Conservation (phyloP, 2,329 filamentous ascomycete species). For the Dactylellina haptotyla region DNA sequence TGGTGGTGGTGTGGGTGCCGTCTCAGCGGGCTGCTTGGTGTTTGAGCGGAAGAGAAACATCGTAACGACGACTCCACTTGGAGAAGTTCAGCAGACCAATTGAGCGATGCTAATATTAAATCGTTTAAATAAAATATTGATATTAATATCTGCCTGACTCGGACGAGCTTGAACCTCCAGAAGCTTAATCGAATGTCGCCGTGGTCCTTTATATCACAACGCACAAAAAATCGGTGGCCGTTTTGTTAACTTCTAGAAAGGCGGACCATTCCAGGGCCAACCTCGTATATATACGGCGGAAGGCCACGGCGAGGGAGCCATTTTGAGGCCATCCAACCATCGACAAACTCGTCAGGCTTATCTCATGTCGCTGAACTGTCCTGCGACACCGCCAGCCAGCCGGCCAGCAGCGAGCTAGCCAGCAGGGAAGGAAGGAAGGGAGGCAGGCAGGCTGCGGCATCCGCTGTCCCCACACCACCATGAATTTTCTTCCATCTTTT, state of each 20-base stretch:
- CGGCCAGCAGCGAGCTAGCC: too few species aligned
- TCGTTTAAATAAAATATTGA: too few species aligned
- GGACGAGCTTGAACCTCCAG: constrained; percentile 19
- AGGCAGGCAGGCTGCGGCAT: constrained; percentile 22
- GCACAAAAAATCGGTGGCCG: constrained; percentile 28
- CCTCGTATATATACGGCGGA: constrained; percentile 44
- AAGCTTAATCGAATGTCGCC: constrained; percentile 17
- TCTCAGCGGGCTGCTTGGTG: constrained; percentile 22
- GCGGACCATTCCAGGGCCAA: constrained; percentile 44
- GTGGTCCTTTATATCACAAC: constrained; percentile 28
- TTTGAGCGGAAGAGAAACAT: constrained; percentile 50
- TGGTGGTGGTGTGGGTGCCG: constrained; percentile 17
- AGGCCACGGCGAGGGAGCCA: not conserved
- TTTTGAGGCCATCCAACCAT: constrained; percentile 24
- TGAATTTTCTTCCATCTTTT: constrained; percentile 10
- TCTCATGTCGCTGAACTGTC: constrained; percentile 47
- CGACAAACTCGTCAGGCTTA: constrained; percentile 45
- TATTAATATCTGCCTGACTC: constrained; percentile 11
- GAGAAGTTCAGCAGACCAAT: not conserved
- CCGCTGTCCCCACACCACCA: constrained; percentile 44
- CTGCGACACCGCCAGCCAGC: constrained; percentile 16
- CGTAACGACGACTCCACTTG: constrained; percentile 14
- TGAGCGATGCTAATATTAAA: too few species aligned
- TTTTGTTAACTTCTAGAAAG: constrained; percentile 14
- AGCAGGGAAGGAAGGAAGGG: constrained; percentile 23